Base-by-base conservation (phyloP, 2,329 filamentous ascomycete genomes). In the Colletotrichum truncatum region DNA sequence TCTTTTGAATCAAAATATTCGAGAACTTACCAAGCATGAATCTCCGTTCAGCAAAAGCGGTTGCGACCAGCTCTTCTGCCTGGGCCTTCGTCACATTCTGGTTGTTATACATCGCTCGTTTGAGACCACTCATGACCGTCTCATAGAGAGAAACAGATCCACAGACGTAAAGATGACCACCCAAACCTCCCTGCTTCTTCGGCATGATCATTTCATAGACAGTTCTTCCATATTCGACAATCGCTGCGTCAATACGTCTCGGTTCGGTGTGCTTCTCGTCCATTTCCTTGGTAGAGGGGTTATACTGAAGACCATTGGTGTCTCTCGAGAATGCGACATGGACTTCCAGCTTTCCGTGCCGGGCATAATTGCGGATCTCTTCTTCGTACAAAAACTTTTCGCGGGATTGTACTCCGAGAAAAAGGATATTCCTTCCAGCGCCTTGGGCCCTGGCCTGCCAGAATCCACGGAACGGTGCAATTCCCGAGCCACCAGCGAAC, bases 131-230 rank as follows among this genome's bases (percentile, higher is more conserved):
- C 80, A 87, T 85, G 48, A 87, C 84, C 0, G 84, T 85, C 69
- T 87, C 84, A 68, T 78, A 87, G 12, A 79, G n/a, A 69, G 72
- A 25, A 70, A 75, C 39, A 59, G 67, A 73, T 2, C 74, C 74
- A 48, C 74, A 54, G 68, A 75, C n/a, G 11, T 72, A 54, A 70
- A 75, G 23, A 66, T 69, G 48, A 52, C 73, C 16, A 64, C 71
- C 49, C 75, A 82, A 72, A 1, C 84, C 84, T 3, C 84, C 84
- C 41, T 85, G 83, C 49, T 83, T 85, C 74, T 86, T 87, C 0
- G 81, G 83, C 83, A 87, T 86, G 61, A 86, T 82, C 16, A 87
- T 75, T 58, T 86, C 84, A 25, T 83, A 85, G 8, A 87, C 79
- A 0, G 77, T 80, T 0, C 79, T 78, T 0, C 82, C 82, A 68